Conservation (phyloP, 495 filamentous ascomycete species). For the Tuber indicum region DNA sequence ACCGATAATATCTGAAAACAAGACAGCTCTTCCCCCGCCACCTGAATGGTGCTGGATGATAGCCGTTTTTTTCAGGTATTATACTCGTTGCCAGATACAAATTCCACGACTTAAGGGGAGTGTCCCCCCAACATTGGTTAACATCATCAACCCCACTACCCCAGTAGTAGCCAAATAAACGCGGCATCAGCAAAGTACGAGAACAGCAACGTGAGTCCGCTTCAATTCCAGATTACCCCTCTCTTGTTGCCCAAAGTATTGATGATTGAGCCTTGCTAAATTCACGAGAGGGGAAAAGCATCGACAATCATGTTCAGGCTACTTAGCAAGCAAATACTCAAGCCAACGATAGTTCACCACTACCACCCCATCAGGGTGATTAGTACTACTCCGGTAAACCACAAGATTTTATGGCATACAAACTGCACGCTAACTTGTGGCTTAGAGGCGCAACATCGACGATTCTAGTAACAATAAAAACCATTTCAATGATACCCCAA, state of each 20-base stretch:
- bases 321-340: conserved; percentile 6
- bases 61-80: too few species aligned
- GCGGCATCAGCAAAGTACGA: too few species aligned
- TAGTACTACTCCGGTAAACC: conserved; percentile 8
- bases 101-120: too few species aligned
- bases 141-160: too few species aligned
- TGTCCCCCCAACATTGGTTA: too few species aligned
- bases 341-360: neutral
- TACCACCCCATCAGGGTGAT: neutral
- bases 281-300: conserved; percentile 2
- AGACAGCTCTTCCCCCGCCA: too few species aligned
- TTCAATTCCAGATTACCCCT: neutral
- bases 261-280: conserved; percentile 1
- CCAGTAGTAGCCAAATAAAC: too few species aligned
- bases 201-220: neutral
- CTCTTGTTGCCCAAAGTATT: neutral
- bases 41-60: too few species aligned
- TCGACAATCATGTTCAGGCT: conserved; percentile 9
- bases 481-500: neutral
- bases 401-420: neutral
- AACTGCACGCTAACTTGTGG: conserved; percentile 7
- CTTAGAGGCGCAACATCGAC: neutral
- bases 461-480: too few species aligned
- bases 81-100: too few species aligned
- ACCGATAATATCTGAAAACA: too few species aligned